Evolutionary conservation across 805 yeast species (phyloP), one percentile per base, ranked within the genome.

Genomic region (Saccharomyces cerevisiae): DNA sequence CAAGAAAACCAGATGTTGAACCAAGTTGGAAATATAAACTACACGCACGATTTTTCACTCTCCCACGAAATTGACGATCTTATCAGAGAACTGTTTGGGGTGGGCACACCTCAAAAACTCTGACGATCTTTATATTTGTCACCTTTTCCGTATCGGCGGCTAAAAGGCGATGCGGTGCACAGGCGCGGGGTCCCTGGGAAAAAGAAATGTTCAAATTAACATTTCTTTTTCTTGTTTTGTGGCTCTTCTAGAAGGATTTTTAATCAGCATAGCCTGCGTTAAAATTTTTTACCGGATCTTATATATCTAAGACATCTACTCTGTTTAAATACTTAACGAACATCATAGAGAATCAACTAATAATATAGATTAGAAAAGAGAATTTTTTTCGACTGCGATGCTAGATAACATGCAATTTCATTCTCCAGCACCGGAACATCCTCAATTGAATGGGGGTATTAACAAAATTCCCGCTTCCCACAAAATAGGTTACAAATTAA

Each of bases 31-130:
- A 69, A 63, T 41, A 58, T 62, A 30, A 62, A 59, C 43, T 63
- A 68, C 55, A 65, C 61, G 1, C 68, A 69, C 48, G 73, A 70
- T 51, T 69, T 70, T 50, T 64, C 73, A 3, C 58, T 70, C 28
- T 67, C 70, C 50, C 67, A 69, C 50, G 73, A 70, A 52, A 70
- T 70, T 47, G 73, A 70, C 47, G 72, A 66, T 41, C 55, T 69
- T 48, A 70, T 70, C 50, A 68, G 64, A 47, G 70, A 69, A 30
- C 54, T 67, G 32, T 70, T 70, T 46, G 69, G 68, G 26, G 62
- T 65, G 21, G 67, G 43, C 24, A 36, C 43, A 21, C 43, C 43
- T 8, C 43, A 36, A 21, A 36, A 50, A 5, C 49, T 26, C 17
- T 17, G 22, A 41, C 43, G 11, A 36, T 21, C 24, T 24, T 36